These are phyloP conservation scores for Acanthamoeba lenticulata DNA, from an alignment of 208 protist species.

Conservation along the genomic window DNA sequence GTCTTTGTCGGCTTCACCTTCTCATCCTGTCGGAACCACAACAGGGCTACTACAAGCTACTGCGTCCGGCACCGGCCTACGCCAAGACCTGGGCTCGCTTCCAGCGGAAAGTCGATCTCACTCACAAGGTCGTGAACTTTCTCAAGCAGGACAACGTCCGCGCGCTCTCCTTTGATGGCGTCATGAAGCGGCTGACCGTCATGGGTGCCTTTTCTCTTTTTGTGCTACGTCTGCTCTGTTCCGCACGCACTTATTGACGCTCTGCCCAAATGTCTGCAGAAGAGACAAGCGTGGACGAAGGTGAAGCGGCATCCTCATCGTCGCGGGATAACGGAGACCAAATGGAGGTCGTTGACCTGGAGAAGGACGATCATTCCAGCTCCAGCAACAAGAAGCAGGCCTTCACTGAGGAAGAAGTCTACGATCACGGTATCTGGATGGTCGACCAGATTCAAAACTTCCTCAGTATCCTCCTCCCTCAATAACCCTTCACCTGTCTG, in stretches of 20 bases:
- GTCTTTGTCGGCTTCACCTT: too few relatives aligned
- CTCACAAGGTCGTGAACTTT: conserved; percentile 10
- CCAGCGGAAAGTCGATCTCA: neutral
- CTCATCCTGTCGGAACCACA: neutral
- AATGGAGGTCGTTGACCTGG: neutral
- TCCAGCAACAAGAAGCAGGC: too few relatives aligned
- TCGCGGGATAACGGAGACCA: neutral
- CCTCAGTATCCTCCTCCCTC: too few relatives aligned
- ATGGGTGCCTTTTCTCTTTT: neutral
- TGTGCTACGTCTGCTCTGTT: neutral
- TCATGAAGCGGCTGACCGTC: neutral
- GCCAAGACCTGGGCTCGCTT: neutral
- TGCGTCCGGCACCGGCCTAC: neutral
- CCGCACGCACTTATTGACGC: neutral
- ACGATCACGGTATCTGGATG: neutral
- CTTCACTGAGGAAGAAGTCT: conserved; percentile 14
- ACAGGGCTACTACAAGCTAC: conserved; percentile 43
- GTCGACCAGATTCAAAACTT: conserved; percentile 47
- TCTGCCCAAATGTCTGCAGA: neutral
- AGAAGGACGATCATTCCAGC: neutral
- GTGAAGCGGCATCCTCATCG: too few relatives aligned
- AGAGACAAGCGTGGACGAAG: neutral
- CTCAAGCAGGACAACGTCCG: neutral
- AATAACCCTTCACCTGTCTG: too few relatives aligned
- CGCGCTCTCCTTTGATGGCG: neutral